phyloP scores from a whole-genome alignment of 2,329 filamentous ascomycete genomes.

The Ophiosphaerella herpotricha region DNA sequence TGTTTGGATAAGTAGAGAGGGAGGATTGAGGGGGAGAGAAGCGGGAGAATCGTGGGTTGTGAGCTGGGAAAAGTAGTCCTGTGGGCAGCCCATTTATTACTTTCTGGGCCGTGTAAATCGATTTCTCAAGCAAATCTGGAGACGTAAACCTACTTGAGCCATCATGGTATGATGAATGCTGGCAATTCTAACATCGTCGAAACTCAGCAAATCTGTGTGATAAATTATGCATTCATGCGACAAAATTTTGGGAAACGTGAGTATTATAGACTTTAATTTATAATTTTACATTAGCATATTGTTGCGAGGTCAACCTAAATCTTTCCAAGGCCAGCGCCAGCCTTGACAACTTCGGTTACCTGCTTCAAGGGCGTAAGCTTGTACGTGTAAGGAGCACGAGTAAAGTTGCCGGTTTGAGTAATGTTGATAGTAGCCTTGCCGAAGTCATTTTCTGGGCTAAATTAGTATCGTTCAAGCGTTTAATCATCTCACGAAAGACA shows the following conservation, averaged over 20 bases:
- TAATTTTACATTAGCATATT: not conserved
- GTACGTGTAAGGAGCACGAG: slow-evolving; percentile 55
- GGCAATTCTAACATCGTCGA: no score
- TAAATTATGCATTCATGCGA: not conserved
- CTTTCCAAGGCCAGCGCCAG: slow-evolving; percentile 55
- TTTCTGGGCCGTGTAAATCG: no score
- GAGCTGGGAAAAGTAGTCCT: no score
- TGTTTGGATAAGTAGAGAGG: no score
- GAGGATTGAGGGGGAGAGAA: no score
- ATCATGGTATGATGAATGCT: no score
- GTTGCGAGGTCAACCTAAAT: slow-evolving; percentile 15
- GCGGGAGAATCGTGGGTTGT: no score
- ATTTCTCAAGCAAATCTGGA: no score
- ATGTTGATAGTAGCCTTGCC: slow-evolving; percentile 57
- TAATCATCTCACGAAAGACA: slow-evolving; percentile 25
- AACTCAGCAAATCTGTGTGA: no score
- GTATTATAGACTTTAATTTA: not conserved
- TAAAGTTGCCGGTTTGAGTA: slow-evolving; percentile 57
- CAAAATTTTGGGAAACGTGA: not conserved
- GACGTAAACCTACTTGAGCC: no score
- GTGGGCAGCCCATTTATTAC: no score
- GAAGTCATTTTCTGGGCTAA: slow-evolving; percentile 52
- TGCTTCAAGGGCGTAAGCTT: slow-evolving; percentile 53
- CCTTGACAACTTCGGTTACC: slow-evolving; percentile 50
- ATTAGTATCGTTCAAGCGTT: not conserved